Evolutionary conservation across 192 early-diverging fungal species (phyloP).

Genomic region (Spizellomyces punctatus): DNA sequence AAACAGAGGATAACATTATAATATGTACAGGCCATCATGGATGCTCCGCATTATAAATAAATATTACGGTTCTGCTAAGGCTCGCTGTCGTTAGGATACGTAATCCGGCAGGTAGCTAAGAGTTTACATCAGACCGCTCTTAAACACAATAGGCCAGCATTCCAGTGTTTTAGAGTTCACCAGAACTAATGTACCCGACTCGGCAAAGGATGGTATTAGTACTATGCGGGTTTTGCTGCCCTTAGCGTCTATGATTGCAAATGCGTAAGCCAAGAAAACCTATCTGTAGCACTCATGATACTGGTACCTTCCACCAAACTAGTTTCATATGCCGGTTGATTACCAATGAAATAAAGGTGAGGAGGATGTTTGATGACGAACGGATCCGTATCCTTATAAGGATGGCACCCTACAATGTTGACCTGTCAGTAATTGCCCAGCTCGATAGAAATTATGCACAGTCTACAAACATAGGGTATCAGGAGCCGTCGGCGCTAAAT

Average conservation of each 20-base stretch:
- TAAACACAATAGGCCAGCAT: conserved; percentile 15
- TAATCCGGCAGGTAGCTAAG: too few relatives aligned
- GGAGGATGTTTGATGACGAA: conserved; percentile 77
- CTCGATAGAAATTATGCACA: not conserved
- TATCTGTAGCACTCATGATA: not conserved
- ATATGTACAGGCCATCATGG: too few relatives aligned
- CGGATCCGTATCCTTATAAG: conserved; percentile 84
- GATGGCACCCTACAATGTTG: conserved; percentile 78
- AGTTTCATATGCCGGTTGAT: conserved; percentile 75
- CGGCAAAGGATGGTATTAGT: conserved; percentile 75
- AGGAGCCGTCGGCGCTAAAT: conserved; percentile 90
- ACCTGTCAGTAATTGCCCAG: conserved; percentile 1
- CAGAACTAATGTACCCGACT: conserved; percentile 70
- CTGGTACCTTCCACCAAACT: conserved; percentile 42
- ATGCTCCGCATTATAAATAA: too few relatives aligned
- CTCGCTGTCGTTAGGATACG: too few relatives aligned
- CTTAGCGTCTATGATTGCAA: conserved; percentile 46
- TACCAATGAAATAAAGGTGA: conserved; percentile 89
- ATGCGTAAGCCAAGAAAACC: conserved; percentile 10
- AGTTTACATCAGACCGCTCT: not conserved
- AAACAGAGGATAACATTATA: not conserved
- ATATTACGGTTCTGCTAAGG: too few relatives aligned
- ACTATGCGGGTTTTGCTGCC: conserved; percentile 67
- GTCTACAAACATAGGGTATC: conserved; percentile 83
- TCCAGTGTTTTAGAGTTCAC: conserved; percentile 77